phyloP scores from a whole-genome alignment of 768 basidiomycete species.

The Pluteus cervinus region DNA sequence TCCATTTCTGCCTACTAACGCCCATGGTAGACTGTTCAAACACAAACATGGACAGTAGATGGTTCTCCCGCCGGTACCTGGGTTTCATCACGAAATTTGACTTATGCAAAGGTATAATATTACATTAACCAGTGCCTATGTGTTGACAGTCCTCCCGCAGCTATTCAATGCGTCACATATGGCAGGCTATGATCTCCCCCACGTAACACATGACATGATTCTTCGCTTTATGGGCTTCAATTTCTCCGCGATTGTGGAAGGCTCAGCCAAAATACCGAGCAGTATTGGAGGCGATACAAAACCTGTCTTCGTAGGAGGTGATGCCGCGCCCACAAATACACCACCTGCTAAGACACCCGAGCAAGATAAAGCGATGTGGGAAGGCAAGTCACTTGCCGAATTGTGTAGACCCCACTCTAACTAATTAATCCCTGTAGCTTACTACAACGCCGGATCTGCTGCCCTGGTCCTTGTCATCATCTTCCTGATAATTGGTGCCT shows the following conservation, averaged over 20 bases:
- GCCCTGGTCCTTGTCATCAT: conserved; percentile 79
- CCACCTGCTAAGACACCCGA: conserved; percentile 58
- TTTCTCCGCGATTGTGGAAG: conserved; percentile 73
- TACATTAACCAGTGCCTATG: neutral
- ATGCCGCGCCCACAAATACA: conserved; percentile 27
- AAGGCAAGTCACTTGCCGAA: conserved; percentile 45
- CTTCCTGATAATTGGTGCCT: conserved; percentile 57
- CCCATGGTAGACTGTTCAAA: conserved; percentile 50
- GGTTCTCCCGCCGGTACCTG: conserved; percentile 81
- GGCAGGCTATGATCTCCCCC: conserved; percentile 85
- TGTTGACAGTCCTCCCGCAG: conserved; percentile 28
- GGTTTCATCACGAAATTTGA: conserved; percentile 84
- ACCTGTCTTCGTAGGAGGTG: conserved; percentile 49
- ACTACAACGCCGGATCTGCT: conserved; percentile 89
- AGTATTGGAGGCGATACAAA: conserved; percentile 71
- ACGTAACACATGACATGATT: conserved; percentile 95
- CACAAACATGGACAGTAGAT: conserved; percentile 71
- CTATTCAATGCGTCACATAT: conserved; percentile 95
- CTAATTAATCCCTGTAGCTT: conserved; percentile 44
- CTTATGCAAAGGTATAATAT: conserved; percentile 74
- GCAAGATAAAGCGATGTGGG: conserved; percentile 86
- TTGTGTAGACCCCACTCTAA: conserved; percentile 1
- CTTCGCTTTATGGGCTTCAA: conserved; percentile 94
- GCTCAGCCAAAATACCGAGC: conserved; percentile 77
- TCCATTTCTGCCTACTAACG: conserved; percentile 5